phyloP scores from a whole-genome alignment of 306 rosid genomes.

The Rosa persica region DNA sequence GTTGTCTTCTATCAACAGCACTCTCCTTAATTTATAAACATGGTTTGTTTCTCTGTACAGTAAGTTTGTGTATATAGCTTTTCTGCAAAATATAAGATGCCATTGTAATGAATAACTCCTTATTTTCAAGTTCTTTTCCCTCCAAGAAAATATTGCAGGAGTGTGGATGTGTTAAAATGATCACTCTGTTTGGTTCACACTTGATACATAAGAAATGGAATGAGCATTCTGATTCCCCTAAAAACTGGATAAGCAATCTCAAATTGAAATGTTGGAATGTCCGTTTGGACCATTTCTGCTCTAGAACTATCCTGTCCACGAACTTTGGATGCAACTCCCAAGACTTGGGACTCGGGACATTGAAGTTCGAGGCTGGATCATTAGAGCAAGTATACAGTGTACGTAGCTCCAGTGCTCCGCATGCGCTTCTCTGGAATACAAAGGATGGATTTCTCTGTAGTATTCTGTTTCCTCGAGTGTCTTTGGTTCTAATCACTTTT shows the following conservation, averaged over 20 bases:
- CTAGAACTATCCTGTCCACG: not conserved
- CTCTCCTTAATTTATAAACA: not conserved
- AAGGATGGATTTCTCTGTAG: not conserved
- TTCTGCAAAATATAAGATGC: slow-evolving; percentile 6
- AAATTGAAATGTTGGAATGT: not conserved
- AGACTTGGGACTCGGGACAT: too few species aligned
- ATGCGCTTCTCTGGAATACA: too few species aligned
- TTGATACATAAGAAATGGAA: not conserved
- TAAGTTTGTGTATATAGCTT: slow-evolving; percentile 29
- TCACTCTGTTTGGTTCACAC: not conserved
- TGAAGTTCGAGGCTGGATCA: too few species aligned
- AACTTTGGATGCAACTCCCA: not conserved
- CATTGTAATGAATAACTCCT: slow-evolving; percentile 9
- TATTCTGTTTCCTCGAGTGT: not conserved
- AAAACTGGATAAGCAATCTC: not conserved
- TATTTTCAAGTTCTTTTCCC: not conserved
- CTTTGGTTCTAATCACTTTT: too few species aligned
- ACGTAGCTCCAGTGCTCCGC: too few species aligned
- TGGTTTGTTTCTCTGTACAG: slow-evolving; percentile 3
- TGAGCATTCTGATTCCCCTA: not conserved
- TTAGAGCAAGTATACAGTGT: too few species aligned
- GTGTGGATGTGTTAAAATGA: not conserved
- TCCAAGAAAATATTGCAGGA: not conserved
- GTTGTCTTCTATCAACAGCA: not conserved
- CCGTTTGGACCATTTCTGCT: too few species aligned